A percentile compares a stretch with the other conserved stretches of the same genome.
Evolutionary conservation across 2,329 filamentous ascomycete species (phyloP).

Genomic region (Claviceps pazoutovae): DNA sequence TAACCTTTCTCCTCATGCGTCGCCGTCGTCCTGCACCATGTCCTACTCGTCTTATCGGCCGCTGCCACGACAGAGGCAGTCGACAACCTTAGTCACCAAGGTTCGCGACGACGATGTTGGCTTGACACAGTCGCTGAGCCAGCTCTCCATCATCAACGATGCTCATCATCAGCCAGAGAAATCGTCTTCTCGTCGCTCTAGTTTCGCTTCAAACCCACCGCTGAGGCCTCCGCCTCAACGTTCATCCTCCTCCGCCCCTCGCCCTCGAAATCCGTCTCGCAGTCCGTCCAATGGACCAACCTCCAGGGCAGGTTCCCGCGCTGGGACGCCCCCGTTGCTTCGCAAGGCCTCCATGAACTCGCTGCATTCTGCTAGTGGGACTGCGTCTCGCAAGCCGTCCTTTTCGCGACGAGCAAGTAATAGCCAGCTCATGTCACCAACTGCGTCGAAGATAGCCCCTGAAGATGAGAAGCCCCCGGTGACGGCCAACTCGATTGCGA

Average conservation of each 20-base stretch:
- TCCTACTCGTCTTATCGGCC: constrained; percentile 1
- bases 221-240: constrained; percentile 24
- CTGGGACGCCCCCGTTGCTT: constrained; percentile 35
- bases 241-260: constrained; percentile 25
- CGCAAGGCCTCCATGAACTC: constrained; percentile 46
- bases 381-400: constrained; percentile 21
- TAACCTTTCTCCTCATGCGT: background rate
- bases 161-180: constrained; percentile 8
- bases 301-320: constrained; percentile 32
- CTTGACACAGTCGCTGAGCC: constrained; percentile 28
- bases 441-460: constrained; percentile 14
- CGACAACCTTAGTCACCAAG: background rate
- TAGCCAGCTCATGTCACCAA: constrained; percentile 25
- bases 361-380: constrained; percentile 34
- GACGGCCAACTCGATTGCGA: constrained; percentile 46
- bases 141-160: constrained; percentile 27
- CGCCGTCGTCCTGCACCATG: constrained; percentile 3
- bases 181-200: constrained; percentile 1
- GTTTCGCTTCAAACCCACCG: constrained; percentile 18
- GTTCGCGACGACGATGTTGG: constrained; percentile 14
- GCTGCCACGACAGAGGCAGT: constrained; percentile 1
- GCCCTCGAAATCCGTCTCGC: constrained; percentile 23
- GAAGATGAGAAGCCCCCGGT: constrained; percentile 23
- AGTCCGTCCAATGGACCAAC: constrained; percentile 29
- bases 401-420: constrained; percentile 36